Base-by-base conservation (phyloP, 2,329 filamentous ascomycete genomes). In the Boeremia exigua region DNA sequence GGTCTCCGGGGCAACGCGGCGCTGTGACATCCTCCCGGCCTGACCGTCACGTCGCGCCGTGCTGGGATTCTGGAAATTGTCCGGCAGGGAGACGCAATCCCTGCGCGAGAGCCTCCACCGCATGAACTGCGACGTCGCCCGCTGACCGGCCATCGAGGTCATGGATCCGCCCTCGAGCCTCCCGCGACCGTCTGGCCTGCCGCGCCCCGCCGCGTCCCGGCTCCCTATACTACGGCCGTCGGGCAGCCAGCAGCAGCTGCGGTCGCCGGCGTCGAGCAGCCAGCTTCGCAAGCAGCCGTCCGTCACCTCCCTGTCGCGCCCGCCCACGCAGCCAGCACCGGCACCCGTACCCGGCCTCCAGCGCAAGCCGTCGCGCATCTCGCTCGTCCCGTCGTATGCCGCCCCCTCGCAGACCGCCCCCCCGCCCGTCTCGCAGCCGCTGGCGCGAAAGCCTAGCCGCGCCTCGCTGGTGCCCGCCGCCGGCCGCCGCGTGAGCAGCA, bases 201-300 rank as follows among this genome's bases (percentile, higher is more conserved):
- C 84, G 55, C 78, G 83, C 39, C 77, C 71, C 27, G 46, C 62
- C 11, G 47, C 79, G 38, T 86, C 83, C 19, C 79, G 81, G 61
- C 75, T 86, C 42, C 84, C 84, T 11, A 74, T 84, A 58, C 82
- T 73, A 39, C 66, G 68, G 34, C 58, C 77, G 38, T 73, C 76
- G 37, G 62, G 46, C 37, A 74, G 67, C 58, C 68, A 74, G 32
- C 76, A 74, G 56, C 74, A 78, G 29, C 66, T 83, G 50, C 79
- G 78, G 2, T 33, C 63, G 47, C 73, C 80, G 14, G 76, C 81
- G 0, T 45, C 78, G 73, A 76, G 75, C 62, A 82, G 82, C 32
- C 78, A 77, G 58, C 43, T 72, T 57, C 67, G 62, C 60, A 71
- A 69, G 63, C 71, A 69, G 57, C 61, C 71, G 9, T 74, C 72